A percentile compares a stretch with the other conserved stretches of the same genome.
Conservation (phyloP, 805 yeast species). For the Wickerhamiella spandovensis region DNA sequence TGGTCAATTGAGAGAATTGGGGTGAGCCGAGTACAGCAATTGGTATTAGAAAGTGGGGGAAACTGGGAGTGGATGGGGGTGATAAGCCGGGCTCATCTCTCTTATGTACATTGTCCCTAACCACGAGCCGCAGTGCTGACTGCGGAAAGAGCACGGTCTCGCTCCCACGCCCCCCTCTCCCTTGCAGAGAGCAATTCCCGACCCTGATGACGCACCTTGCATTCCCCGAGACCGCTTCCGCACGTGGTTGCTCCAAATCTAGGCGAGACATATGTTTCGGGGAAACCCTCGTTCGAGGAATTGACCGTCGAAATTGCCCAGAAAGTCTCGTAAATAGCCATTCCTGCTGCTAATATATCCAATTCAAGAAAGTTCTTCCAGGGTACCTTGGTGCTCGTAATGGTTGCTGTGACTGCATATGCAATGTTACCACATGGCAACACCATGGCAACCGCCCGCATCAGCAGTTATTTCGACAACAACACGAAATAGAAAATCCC, state of each 20-base stretch:
- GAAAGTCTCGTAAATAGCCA: no score
- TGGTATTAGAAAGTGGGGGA: not conserved
- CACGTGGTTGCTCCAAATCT: not conserved
- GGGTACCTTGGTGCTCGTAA: not conserved
- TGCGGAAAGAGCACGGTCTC: not conserved
- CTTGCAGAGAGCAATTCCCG: not conserved
- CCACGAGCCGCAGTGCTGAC: not conserved
- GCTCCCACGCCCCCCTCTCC: not conserved
- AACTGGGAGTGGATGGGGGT: not conserved
- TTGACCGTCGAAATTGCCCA: no score
- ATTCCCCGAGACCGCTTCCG: not conserved
- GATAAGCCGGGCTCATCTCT: not conserved
- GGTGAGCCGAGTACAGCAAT: not conserved
- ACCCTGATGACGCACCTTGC: not conserved
- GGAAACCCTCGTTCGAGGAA: no score
- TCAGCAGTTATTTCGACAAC: no score
- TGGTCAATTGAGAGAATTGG: not conserved
- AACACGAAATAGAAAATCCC: no score
- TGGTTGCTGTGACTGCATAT: not conserved
- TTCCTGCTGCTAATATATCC: no score
- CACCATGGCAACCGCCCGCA: not conserved
- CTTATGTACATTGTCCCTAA: not conserved
- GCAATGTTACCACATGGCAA: not conserved
- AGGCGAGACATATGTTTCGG: not conserved
- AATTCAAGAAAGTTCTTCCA: not conserved